Conservation (phyloP, 352 stramenopile species). For the Phytophthora boehmeriae region DNA sequence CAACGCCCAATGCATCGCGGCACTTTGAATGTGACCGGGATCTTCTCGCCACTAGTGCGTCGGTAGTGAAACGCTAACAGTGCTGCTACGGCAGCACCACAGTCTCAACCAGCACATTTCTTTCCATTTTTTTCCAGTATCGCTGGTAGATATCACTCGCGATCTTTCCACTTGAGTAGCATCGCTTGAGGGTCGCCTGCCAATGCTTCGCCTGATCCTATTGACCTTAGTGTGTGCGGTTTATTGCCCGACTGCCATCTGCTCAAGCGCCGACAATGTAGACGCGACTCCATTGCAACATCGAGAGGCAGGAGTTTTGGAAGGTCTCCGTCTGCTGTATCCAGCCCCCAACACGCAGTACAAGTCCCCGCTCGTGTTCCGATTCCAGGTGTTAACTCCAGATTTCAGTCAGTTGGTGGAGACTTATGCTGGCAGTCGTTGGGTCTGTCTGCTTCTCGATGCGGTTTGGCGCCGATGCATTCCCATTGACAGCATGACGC, state of each 20-base stretch:
- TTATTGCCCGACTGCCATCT: neutral
- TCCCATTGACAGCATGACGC: conserved; percentile 20
- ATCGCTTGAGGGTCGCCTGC: neutral
- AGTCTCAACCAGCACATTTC: too few species aligned
- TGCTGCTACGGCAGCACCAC: too few species aligned
- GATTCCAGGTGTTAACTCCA: conserved; percentile 11
- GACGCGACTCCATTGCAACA: neutral
- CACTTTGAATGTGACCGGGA: too few species aligned
- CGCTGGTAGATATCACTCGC: neutral
- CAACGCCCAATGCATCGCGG: too few species aligned
- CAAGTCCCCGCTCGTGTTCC: conserved; percentile 34
- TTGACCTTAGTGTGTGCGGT: conserved; percentile 3
- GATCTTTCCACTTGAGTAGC: neutral
- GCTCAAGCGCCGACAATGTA: conserved; percentile 1
- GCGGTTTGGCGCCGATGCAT: conserved; percentile 22
- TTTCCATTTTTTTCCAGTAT: neutral
- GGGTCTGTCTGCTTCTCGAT: conserved; percentile 35
- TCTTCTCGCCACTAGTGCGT: neutral
- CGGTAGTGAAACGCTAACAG: neutral
- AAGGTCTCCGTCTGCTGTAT: conserved; percentile 19
- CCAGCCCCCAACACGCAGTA: conserved; percentile 18
- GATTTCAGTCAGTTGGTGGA: conserved; percentile 19
- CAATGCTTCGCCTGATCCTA: conserved; percentile 4
- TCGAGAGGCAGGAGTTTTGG: conserved; percentile 11
- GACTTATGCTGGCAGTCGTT: conserved; percentile 16